Base-by-base conservation (phyloP, 306 rosid genomes). In the Cicer yamashitae region DNA sequence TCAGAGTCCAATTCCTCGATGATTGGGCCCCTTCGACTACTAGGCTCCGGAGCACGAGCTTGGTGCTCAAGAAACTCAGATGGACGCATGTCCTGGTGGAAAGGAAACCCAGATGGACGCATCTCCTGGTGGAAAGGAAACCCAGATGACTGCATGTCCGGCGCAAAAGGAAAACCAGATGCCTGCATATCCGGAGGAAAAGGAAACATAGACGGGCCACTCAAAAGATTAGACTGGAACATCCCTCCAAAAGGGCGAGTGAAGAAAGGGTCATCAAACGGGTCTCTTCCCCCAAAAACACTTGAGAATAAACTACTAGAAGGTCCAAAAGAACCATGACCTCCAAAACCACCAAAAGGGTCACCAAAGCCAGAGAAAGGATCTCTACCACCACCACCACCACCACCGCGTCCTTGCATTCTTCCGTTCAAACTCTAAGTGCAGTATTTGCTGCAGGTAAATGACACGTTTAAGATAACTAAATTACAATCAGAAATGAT, bases 241-340 rank as follows among this genome's bases (percentile, higher is more conserved):
- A 90, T 81, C 78, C 96, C 87, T 74, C 93, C 93, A 25, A 94
- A 85, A 1, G 97, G 98, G 40, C 71, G 86, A 52, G 85, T 82
- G 78, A 91, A 92, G 83, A 91, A 94, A 61, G 97, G 96, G 15
- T 91, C 97, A 38, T 89, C 89, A 79, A 94, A 91, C 9, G 96
- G 93, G 39, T 89, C 81, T 82, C 93, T 81, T 65, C 89, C 93
- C 71, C 96, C 93, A 17, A 89, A 84, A 25, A 91, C 14, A 71
- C 73, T 62, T 12, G 98, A 80, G 13, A 86, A 2, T 20, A 91
- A 73, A 82, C 85, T 84, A 72, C 89, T 44, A 12, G 85, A 86
- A 68, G 88, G 88, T 45, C 91, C 91, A 71, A 87, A 81, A 14
- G 90, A 73, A 5, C 96, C 90, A 54, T 85, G 86, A 6, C 92